Conservation (phyloP, 73 alveolate genomes). For the Symbiodinium pilosum region DNA sequence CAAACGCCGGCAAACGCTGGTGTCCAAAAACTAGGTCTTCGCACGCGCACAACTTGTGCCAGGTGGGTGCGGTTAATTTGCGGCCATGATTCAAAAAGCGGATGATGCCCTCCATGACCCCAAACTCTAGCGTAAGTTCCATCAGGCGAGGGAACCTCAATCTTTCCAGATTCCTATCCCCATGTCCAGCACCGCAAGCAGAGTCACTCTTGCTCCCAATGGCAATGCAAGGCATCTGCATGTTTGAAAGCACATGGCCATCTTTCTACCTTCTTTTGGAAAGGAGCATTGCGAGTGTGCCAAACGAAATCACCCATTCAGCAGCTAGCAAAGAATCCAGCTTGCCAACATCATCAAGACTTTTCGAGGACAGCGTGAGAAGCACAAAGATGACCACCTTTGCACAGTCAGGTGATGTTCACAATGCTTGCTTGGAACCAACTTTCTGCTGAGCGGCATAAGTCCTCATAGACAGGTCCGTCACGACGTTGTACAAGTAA, state of each 20-base stretch:
- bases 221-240: too few species aligned
- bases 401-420: not conserved
- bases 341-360: conserved; percentile 81
- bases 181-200: not conserved
- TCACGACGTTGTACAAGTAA: conserved; percentile 62
- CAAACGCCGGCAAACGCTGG: too few species aligned
- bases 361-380: conserved; percentile 74
- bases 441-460: conserved; percentile 22
- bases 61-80: not conserved
- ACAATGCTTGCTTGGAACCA: too few species aligned
- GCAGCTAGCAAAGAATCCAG: conserved; percentile 92
- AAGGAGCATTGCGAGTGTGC: conserved; percentile 53
- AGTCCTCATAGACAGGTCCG: conserved; percentile 68
- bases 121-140: conserved; percentile 88
- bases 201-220: too few species aligned
- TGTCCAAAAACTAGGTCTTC: not conserved
- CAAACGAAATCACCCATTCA: conserved; percentile 82
- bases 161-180: not conserved
- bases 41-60: not conserved
- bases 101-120: conserved; percentile 91
- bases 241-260: too few species aligned
- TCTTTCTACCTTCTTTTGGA: too few species aligned
- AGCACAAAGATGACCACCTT: conserved; percentile 75
- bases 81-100: conserved; percentile 42
- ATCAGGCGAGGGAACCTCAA: conserved; percentile 77